Evolutionary conservation across 441 rosid genomes (phyloP), one percentile per base, ranked within the genome.

Genomic region (Iberis amara): DNA sequence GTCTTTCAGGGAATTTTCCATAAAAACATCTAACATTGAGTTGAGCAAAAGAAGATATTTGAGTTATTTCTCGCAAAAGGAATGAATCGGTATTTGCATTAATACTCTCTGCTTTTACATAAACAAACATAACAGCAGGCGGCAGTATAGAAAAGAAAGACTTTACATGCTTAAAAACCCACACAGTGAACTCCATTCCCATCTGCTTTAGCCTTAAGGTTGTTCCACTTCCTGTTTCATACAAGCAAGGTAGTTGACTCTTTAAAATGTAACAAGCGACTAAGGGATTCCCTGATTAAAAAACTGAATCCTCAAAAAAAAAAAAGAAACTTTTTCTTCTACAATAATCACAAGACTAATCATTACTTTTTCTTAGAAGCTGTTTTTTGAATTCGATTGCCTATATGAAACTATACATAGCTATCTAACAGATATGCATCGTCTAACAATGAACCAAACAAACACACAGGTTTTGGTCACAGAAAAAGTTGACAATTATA

Each of bases 181-280:
- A 92, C 49, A 92, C 96, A 32, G 96, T 83, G 76, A 92, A 92
- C 68, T 92, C 98, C 98, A 92, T 92, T 55, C 98, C 96, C 76
- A 88, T 66, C 71, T 86, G 98, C 82, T 85, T 88, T 76, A 92
- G 70, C 83, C 95, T 83, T 61, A 82, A 75, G 49, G 95, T 92
- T 43, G 96, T 88, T 66, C 83, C 83, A 65, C 27, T 77, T 53
- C 98, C 98, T 88, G 14, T 40, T 11, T 40, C 24, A 18, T 1
- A 18, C 21, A 18, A 18, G 21, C 21, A 18, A 18, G 21, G 21
- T 18, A 18, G 21, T 18, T 18, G 21, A 18, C 11, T 38, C 38
- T 47, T 11, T 42, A 35, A 49, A 64, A 35, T 42, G 64, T 48
- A 57, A 42, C 39, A 65, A 39, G 15, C 31, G 6, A 32, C 33